Conservation (phyloP, 371 early-diverging fungal species). For the Mycotypha africana region DNA sequence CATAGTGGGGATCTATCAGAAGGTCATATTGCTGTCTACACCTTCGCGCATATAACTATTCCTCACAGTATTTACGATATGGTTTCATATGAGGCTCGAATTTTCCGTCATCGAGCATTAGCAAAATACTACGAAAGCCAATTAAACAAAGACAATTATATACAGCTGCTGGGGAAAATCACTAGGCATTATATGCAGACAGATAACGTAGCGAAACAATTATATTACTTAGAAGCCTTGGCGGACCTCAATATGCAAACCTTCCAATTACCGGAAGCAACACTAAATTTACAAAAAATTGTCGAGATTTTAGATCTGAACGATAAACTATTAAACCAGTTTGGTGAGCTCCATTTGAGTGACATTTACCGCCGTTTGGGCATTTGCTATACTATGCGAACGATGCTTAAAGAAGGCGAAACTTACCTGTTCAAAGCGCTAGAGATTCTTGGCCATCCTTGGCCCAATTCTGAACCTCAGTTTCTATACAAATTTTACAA, state of each 20-base stretch:
- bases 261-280: constrained; percentile 45
- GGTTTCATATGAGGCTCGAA: constrained; percentile 53
- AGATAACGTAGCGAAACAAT: constrained; percentile 42
- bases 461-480: constrained; percentile 28
- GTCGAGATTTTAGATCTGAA: constrained; percentile 45
- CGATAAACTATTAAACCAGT: constrained; percentile 19
- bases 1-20: constrained; percentile 22
- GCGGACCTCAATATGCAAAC: constrained; percentile 49
- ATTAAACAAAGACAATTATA: constrained; percentile 35
- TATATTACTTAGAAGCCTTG: constrained; percentile 49
- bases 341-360: constrained; percentile 43
- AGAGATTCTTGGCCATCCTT: constrained; percentile 30
- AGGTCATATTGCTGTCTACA: constrained; percentile 23
- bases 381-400: constrained; percentile 47
- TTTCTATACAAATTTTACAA: constrained; percentile 29
- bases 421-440: constrained; percentile 35
- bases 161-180: constrained; percentile 43
- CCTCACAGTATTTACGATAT: constrained; percentile 52
- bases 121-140: constrained; percentile 52
- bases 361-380: constrained; percentile 54
- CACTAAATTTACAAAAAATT: constrained; percentile 37
- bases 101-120: constrained; percentile 38
- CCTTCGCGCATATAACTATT: constrained; percentile 45
- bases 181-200: constrained; percentile 53
- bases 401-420: constrained; percentile 44